phyloP scores from a whole-genome alignment of 2,329 filamentous ascomycete species.

The Pseudopyrenochaeta lycopersici region DNA sequence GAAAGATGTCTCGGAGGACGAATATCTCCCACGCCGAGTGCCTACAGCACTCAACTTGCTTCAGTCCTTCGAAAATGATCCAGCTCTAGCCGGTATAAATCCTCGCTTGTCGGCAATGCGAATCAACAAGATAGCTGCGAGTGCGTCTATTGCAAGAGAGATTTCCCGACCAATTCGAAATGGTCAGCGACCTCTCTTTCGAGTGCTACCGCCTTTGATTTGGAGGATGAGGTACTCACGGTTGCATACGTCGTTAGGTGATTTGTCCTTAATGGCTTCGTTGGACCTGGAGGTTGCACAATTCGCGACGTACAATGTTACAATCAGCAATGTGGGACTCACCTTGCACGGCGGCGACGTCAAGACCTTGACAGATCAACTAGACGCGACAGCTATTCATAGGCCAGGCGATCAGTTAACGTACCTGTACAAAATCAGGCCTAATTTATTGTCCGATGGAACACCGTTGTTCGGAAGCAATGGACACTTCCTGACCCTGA shows the following conservation, averaged over 20 bases:
- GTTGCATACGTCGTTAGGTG: slow-evolving; percentile 64
- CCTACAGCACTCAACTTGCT: slow-evolving; percentile 80
- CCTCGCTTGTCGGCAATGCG: slow-evolving; percentile 77
- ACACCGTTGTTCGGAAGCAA: slow-evolving; percentile 55
- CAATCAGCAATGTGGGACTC: slow-evolving; percentile 67
- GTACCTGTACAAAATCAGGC: slow-evolving; percentile 73
- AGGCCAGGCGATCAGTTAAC: slow-evolving; percentile 79
- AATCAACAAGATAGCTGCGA: slow-evolving; percentile 77
- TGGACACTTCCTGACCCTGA: slow-evolving; percentile 61
- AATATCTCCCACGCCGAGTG: slow-evolving; percentile 74
- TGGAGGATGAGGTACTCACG: slow-evolving; percentile 77
- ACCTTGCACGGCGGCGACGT: slow-evolving; percentile 66
- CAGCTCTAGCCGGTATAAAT: slow-evolving; percentile 67
- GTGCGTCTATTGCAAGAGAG: slow-evolving; percentile 68
- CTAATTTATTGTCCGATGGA: slow-evolving; percentile 54
- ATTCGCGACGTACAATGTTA: slow-evolving; percentile 72
- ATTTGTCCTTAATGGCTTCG: slow-evolving; percentile 69
- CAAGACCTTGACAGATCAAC: slow-evolving; percentile 54
- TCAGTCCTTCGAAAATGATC: slow-evolving; percentile 74
- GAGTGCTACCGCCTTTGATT: slow-evolving; percentile 74
- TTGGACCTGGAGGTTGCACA: slow-evolving; percentile 78
- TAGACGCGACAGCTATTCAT: slow-evolving; percentile 68
- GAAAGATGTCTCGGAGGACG: slow-evolving; percentile 58
- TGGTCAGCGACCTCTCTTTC: slow-evolving; percentile 69
- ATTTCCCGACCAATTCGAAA: slow-evolving; percentile 70